Percentiles rank a stretch among this genome's conserved stretches.
phyloP scores from a whole-genome alignment of 805 yeast genomes.

The Cyberlindnera sargentensis region DNA sequence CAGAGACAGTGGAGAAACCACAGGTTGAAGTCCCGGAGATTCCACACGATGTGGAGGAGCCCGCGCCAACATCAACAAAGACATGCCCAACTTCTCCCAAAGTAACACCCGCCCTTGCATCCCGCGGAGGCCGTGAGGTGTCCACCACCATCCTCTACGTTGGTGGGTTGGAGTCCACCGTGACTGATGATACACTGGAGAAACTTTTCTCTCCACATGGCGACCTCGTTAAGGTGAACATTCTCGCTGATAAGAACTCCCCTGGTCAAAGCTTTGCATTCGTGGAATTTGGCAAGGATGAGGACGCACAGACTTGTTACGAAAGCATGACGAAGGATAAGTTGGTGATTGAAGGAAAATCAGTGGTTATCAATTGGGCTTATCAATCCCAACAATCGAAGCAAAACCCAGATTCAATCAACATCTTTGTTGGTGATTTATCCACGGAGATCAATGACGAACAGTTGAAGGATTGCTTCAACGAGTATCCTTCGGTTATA shows the following conservation, averaged over 20 bases:
- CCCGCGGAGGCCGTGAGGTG: constrained; percentile 76
- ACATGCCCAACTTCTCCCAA: too few species aligned
- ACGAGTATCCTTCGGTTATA: constrained; percentile 48
- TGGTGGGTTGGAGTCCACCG: constrained; percentile 60
- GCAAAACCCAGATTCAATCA: constrained; percentile 46
- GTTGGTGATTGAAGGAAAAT: constrained; percentile 38
- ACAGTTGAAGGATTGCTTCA: constrained; percentile 49
- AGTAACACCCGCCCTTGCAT: constrained; percentile 55
- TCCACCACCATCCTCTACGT: constrained; percentile 70
- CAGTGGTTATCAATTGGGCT: constrained; percentile 71
- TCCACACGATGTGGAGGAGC: too few species aligned
- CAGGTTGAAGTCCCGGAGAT: too few species aligned
- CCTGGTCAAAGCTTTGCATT: constrained; percentile 78
- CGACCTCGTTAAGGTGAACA: constrained; percentile 55
- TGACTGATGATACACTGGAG: constrained; percentile 54
- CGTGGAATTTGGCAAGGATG: constrained; percentile 58
- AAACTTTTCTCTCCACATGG: constrained; percentile 61
- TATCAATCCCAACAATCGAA: constrained; percentile 70
- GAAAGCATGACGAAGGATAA: constrained; percentile 33
- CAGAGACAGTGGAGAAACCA: too few species aligned
- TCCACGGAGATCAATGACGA: constrained; percentile 81
- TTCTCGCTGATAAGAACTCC: constrained; percentile 68
- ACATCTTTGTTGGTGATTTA: constrained; percentile 82
- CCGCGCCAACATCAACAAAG: too few species aligned
- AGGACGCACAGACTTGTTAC: constrained; percentile 56